These are phyloP conservation scores for Calophaca sinica DNA, from an alignment of 306 rosid genomes.

Conservation along the genomic window DNA sequence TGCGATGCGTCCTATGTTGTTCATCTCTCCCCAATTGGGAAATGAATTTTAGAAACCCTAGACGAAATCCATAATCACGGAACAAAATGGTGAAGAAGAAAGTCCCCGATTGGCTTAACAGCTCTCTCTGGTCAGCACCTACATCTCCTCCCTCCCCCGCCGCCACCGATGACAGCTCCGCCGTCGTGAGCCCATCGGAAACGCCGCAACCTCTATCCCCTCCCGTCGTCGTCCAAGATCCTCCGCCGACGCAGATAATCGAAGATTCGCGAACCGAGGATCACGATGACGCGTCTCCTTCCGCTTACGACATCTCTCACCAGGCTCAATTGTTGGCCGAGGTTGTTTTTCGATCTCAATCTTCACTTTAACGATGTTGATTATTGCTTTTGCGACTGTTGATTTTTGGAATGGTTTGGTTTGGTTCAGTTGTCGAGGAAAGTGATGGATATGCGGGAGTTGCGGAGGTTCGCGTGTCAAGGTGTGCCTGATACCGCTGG, in stretches of 20 bases:
- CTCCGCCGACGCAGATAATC: conserved; percentile 54
- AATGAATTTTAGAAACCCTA: conserved; percentile 43
- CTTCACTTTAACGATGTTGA: not conserved
- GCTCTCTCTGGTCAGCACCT: conserved; percentile 85
- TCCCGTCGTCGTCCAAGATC: conserved; percentile 47
- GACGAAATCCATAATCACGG: not conserved
- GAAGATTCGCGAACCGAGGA: conserved; percentile 47
- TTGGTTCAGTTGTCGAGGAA: conserved; percentile 66
- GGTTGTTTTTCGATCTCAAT: conserved; percentile 48
- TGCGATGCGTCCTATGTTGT: not conserved
- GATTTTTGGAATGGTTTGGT: conserved; percentile 25
- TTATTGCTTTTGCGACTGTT: not conserved
- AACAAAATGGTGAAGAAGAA: conserved; percentile 77
- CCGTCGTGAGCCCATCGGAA: conserved; percentile 53
- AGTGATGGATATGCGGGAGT: conserved; percentile 69
- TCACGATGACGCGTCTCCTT: conserved; percentile 48
- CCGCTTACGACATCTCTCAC: conserved; percentile 73
- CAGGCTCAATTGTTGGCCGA: conserved; percentile 84
- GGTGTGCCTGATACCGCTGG: conserved; percentile 94
- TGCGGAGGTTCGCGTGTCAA: conserved; percentile 80
- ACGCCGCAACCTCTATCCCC: conserved; percentile 59
- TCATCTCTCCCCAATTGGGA: not conserved
- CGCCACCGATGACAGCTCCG: conserved; percentile 42
- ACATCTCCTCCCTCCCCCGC: conserved; percentile 50
- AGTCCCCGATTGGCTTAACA: conserved; percentile 99